These are phyloP conservation scores for Fusarium kyushuense DNA, from an alignment of 2,329 filamentous ascomycete genomes.

Conservation along the genomic window DNA sequence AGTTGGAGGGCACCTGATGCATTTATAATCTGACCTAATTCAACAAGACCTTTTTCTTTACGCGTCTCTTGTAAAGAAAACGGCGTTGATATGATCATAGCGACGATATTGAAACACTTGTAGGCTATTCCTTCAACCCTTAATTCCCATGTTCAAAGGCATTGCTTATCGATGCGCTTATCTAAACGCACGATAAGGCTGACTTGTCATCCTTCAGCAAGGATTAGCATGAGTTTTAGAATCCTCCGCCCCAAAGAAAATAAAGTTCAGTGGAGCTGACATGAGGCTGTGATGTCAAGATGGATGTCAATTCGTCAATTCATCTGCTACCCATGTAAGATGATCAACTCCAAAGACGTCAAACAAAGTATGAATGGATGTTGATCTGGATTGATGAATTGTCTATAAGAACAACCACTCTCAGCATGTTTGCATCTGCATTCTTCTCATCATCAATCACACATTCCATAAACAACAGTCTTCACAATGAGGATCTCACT, in stretches of 20 bases:
- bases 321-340: background rate
- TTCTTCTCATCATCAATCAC: background rate
- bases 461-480: fast-evolving
- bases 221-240: background rate
- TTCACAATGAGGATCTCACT: background rate
- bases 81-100: too few species aligned
- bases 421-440: background rate
- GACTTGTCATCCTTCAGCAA: background rate
- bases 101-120: background rate
- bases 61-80: too few species aligned
- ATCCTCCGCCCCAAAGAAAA: background rate
- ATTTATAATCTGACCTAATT: too few species aligned
- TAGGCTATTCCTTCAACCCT: background rate
- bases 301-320: background rate
- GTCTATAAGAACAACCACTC: background rate
- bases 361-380: background rate
- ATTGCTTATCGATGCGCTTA: conserved; percentile 1
- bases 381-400: background rate
- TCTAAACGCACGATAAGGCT: background rate
- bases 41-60: too few species aligned
- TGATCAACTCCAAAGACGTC: background rate
- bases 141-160: background rate
- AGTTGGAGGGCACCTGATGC: too few species aligned
- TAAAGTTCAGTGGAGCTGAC: background rate
- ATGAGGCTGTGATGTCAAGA: background rate